Base-by-base conservation (phyloP, 2,329 filamentous ascomycete genomes). In the Colletotrichum sublineola region DNA sequence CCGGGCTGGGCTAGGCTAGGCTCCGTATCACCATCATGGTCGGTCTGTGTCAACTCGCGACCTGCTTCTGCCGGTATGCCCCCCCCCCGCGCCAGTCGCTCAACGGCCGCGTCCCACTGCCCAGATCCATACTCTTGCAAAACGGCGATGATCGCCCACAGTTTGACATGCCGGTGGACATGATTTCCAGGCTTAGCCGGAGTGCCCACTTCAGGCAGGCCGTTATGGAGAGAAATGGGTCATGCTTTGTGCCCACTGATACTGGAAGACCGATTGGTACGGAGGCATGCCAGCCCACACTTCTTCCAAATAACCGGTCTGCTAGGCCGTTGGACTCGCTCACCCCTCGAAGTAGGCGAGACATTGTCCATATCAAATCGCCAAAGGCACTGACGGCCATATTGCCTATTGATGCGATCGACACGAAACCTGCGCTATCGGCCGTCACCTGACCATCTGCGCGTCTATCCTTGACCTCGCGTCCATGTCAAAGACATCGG, bases 61-160 rank as follows among this genome's bases (percentile, higher is more conserved):
- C 63, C 55, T 67, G 56, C 68, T 71, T 53, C 31, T 18, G 56
- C 55, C 4, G 48, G 56, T 24, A 56, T 67, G 15, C 38, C n/a
- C n/a, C 50, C 11, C 6, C 7, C 15, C 29, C 11, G 11, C 4
- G 46, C n/a, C 36, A 53, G 36, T n/a, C 15, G 31, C 52, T n/a
- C 46, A 11, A 11, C 29, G 46, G 24, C 38, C 36, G 4, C n/a
- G 38, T 31, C 4, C 15, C 48, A 56, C 61, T 15, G 18, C 15
- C 33, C n/a, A 8, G 46, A 18, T 12, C 24, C n/a, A 36, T 31
- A 6, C 36, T n/a, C 24, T 36, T 9, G n/a, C 24, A 33, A 24
- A 24, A 40, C 14, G 57, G 24, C 57, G 57, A 11, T 15, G 31
- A 61, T 44, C 42, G 38, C 9, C 24, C 33, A 3, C 4, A 40